phyloP scores from a whole-genome alignment of 768 basidiomycete species.

The Termitomyces sp. region DNA sequence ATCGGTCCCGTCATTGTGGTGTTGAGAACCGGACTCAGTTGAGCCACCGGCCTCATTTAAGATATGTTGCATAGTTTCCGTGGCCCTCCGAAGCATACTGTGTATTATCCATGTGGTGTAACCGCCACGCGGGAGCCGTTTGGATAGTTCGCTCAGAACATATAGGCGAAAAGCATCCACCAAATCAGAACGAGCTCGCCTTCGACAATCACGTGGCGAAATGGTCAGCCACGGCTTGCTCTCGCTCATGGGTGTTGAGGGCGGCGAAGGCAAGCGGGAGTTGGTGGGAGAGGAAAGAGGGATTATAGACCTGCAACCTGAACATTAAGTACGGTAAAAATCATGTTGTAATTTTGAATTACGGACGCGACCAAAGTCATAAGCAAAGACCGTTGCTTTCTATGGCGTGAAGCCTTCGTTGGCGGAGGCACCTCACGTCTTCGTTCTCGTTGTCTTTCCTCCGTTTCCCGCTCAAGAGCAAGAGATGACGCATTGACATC shows the following conservation, averaged over 20 bases:
- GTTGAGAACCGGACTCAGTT: conserved; percentile 4
- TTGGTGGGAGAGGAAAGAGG: conserved; percentile 28
- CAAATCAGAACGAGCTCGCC: conserved; percentile 59
- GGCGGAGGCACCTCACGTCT: conserved; percentile 19
- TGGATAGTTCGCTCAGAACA: conserved; percentile 47
- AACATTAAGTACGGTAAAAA: conserved; percentile 11
- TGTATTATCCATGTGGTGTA: conserved; percentile 52
- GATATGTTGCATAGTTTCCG: conserved; percentile 35
- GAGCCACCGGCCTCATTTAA: conserved; percentile 27
- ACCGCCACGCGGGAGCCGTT: conserved; percentile 27
- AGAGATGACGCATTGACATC: conserved; percentile 46
- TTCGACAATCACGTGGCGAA: conserved; percentile 41
- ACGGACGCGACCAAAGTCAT: conserved; percentile 66
- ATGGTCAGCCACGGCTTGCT: conserved; percentile 19
- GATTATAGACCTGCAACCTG: conserved; percentile 18
- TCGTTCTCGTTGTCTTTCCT: conserved; percentile 25
- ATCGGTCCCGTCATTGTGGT: conserved; percentile 16
- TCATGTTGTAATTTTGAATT: conserved; percentile 13
- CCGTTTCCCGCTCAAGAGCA: conserved; percentile 32
- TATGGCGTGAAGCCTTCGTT: conserved; percentile 43
- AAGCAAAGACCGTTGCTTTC: conserved; percentile 65
- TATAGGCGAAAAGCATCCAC: conserved; percentile 63
- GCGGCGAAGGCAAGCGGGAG: conserved; percentile 22
- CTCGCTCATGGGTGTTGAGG: conserved; percentile 22
- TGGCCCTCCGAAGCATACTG: conserved; percentile 43